Base-by-base conservation (phyloP, 2,329 filamentous ascomycete genomes). In the Hypoxylon sp. region DNA sequence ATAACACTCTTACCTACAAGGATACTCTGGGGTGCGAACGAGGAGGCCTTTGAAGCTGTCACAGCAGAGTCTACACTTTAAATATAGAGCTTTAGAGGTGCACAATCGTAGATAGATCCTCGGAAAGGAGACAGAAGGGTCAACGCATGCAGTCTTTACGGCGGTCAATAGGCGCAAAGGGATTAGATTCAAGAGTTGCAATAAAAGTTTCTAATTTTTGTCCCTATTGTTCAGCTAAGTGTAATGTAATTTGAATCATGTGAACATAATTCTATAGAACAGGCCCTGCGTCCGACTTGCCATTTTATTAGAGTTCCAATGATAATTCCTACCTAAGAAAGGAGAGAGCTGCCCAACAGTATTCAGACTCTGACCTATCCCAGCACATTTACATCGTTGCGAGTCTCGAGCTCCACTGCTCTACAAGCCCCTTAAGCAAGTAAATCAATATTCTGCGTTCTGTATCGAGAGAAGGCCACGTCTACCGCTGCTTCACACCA, bases 81-180 rank as follows among this genome's bases (percentile, higher is more conserved):
- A 50, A n/a, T 31, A 61, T 64, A 59, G 61, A 64, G n/a, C 46
- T 47, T 51, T 62, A 68, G 56, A 58, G 61, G 61, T 58, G 62
- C 47, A 68, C 62, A 52, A 37, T 51, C 32, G 50, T 11, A 19
- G 46, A 47, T 55, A 64, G 48, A 52, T 61, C 19, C 32, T 29
- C 15, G 54, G 54, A 37, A 17, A 54, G 42, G 44, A 21, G 47
- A 17, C 11, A 35, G 13, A 46, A 4, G n/a, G 17, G 19, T 15
- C 27, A 50, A 29, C 13, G 19, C 44, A 17, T 37, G 50, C 19
- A 44, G 56, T 52, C 13, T n/a, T 51, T 57, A 61, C 51, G 13
- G 27, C 52, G 21, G 31, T 48, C 17, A 37, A 35, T 19, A 17
- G 48, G 29, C 5, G n/a, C 15, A 32, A 50, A 29, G 17, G 39